Conservation (phyloP, 169 alveolate species). For the Babesia gibsoni region DNA sequence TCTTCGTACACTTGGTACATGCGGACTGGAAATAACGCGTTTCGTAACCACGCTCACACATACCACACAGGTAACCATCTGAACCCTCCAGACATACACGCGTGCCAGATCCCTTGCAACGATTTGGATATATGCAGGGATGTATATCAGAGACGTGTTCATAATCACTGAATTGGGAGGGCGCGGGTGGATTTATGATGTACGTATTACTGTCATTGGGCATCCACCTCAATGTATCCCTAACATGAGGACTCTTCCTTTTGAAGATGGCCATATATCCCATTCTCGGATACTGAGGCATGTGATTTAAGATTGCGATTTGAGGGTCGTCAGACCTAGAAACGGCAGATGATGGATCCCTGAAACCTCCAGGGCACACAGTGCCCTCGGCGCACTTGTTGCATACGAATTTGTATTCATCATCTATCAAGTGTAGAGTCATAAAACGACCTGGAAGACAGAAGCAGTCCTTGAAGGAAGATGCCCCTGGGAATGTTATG, state of each 20-base stretch:
- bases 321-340: constrained; percentile 30
- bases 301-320: constrained; percentile 40
- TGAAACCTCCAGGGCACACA: constrained; percentile 72
- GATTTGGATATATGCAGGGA: constrained; percentile 62
- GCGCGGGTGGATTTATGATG: constrained; percentile 17
- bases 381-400: constrained; percentile 69
- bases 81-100: constrained; percentile 69
- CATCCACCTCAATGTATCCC: constrained; percentile 7
- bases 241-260: background rate
- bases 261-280: constrained; percentile 48
- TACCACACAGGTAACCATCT: constrained; percentile 70
- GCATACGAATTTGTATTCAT: constrained; percentile 58
- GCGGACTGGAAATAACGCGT: constrained; percentile 62
- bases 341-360: constrained; percentile 40
- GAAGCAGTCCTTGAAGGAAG: constrained; percentile 69
- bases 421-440: constrained; percentile 55
- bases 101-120: constrained; percentile 62
- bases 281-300: constrained; percentile 38
- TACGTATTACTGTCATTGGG: constrained; percentile 14
- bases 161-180: constrained; percentile 28
- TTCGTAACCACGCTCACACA: constrained; percentile 66
- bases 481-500: constrained; percentile 70
- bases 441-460: constrained; percentile 69
- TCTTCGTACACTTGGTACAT: constrained; percentile 51
- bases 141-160: constrained; percentile 67